phyloP scores from a whole-genome alignment of 2,329 filamentous ascomycete species.

The Coniochaeta sp. region DNA sequence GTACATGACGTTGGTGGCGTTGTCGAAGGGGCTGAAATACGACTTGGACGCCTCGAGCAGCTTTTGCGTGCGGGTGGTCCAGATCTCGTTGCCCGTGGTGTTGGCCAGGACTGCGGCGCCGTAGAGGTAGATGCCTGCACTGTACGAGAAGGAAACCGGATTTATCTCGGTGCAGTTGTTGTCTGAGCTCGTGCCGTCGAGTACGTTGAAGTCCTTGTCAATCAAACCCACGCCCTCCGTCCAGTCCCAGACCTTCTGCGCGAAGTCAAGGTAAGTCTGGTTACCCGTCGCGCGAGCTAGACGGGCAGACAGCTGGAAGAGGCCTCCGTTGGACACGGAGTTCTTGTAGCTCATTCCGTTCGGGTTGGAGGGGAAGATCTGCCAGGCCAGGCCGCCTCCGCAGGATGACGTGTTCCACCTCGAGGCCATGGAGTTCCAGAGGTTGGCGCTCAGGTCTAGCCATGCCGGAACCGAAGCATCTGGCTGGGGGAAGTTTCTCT shows the following conservation, averaged over 20 bases:
- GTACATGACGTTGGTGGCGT: conserved; percentile 53
- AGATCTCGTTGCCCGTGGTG: conserved; percentile 42
- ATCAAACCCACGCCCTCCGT: conserved; percentile 49
- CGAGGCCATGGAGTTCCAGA: conserved; percentile 62
- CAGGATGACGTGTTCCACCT: conserved; percentile 66
- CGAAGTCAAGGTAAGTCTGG: conserved; percentile 59
- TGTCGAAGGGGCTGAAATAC: conserved; percentile 47
- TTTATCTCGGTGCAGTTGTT: conserved; percentile 47
- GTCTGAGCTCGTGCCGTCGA: conserved; percentile 52
- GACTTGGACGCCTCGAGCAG: conserved; percentile 42
- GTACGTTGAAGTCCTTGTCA: conserved; percentile 45
- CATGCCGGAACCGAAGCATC: conserved; percentile 51
- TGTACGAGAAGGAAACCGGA: conserved; percentile 56
- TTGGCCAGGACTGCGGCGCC: conserved; percentile 59
- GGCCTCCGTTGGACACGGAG: conserved; percentile 70
- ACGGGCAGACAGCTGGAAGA: conserved; percentile 74
- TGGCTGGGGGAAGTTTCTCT: conserved; percentile 59
- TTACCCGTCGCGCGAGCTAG: conserved; percentile 65
- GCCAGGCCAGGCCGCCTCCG: conserved; percentile 69
- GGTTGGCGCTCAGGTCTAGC: conserved; percentile 60
- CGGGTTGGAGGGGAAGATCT: conserved; percentile 68
- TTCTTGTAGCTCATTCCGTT: conserved; percentile 81
- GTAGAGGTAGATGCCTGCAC: conserved; percentile 57
- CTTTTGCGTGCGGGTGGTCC: conserved; percentile 44
- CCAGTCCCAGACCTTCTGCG: conserved; percentile 62